Evolutionary conservation across 345 rosid genomes (phyloP).

Genomic region (Erysimum cheiranthoides): DNA sequence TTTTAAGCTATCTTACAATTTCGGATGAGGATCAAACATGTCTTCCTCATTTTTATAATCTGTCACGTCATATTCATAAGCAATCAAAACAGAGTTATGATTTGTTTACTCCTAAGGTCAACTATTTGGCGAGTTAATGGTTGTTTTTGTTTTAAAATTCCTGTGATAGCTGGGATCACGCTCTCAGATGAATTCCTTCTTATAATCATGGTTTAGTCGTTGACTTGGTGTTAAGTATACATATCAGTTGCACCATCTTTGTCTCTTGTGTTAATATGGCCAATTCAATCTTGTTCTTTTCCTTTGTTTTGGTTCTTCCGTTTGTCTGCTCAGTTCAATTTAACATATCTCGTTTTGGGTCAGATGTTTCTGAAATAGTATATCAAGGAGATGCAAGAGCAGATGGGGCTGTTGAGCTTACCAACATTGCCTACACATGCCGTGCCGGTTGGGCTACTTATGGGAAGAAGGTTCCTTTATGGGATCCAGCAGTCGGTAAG

Average conservation of each 20-base stretch:
- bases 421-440: constrained; percentile 25
- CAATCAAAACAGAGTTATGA: constrained; percentile 11
- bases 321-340: constrained; percentile 24
- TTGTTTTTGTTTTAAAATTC: neutral
- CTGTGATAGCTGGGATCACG: neutral
- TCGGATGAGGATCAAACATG: constrained; percentile 20
- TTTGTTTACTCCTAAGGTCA: constrained; percentile 38
- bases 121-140: constrained; percentile 1
- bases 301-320: constrained; percentile 34
- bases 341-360: constrained; percentile 25
- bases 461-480: constrained; percentile 31
- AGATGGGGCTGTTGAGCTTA: constrained; percentile 39
- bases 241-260: constrained; percentile 9
- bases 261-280: constrained; percentile 34
- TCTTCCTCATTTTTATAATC: constrained; percentile 34
- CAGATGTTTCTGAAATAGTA: constrained; percentile 20
- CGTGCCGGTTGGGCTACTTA: constrained; percentile 45
- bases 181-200: constrained; percentile 4
- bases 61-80: constrained; percentile 14
- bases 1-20: constrained; percentile 10
- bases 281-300: constrained; percentile 22
- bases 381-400: constrained; percentile 44
- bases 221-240: constrained; percentile 31
- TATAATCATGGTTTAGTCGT: constrained; percentile 21
- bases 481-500: constrained; percentile 3